Evolutionary conservation across 148 eudicot species (phyloP).

Genomic region (Salicornia ramosissima): DNA sequence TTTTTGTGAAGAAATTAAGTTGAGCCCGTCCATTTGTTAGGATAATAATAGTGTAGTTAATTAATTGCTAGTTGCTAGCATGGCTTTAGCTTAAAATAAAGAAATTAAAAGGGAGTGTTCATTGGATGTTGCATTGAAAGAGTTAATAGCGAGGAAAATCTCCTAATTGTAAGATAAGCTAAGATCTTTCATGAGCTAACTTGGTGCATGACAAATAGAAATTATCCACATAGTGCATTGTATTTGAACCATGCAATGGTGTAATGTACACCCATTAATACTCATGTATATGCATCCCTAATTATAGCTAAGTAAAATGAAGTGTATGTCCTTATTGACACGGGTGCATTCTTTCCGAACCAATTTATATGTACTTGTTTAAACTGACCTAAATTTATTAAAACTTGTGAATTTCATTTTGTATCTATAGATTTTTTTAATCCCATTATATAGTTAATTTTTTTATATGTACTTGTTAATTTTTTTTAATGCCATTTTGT

Average conservation of each 20-base stretch:
- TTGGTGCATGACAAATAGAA: conserved; percentile 6
- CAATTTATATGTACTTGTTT: no score
- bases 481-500: no score
- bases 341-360: no score
- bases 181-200: conserved; percentile 21
- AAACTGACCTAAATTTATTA: no score
- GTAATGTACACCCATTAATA: background rate
- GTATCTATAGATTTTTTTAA: no score
- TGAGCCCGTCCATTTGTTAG: background rate
- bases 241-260: conserved; percentile 16
- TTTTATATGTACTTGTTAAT: no score
- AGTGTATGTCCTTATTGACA: no score
- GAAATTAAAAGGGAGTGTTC: conserved; percentile 18
- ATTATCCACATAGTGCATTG: conserved; percentile 17
- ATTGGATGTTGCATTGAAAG: conserved; percentile 17
- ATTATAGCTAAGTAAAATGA: background rate
- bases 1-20: background rate
- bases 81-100: background rate
- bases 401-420: no score
- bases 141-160: conserved; percentile 13
- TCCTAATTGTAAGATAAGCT: conserved; percentile 10
- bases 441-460: no score
- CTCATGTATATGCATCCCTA: background rate
- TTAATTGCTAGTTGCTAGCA: conserved; percentile 13
- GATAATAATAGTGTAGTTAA: background rate